Conservation (phyloP, 1,139 yeast genomes). For the Sugiyamaella xylanicola region DNA sequence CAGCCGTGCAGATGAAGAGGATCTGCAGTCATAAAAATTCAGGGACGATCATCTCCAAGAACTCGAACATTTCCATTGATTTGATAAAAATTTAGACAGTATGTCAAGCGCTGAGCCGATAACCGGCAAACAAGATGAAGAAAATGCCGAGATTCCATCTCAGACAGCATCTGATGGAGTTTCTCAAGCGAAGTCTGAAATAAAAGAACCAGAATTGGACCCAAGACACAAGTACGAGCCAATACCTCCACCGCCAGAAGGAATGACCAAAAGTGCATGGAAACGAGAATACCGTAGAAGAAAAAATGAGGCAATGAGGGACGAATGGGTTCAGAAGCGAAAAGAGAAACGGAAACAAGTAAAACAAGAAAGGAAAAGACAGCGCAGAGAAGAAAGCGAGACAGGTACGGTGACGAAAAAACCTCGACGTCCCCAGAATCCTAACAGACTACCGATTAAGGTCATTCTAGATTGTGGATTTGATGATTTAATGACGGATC, state of each 20-base stretch:
- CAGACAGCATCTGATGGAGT: too few relatives aligned
- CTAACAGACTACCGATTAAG: constrained; percentile 24
- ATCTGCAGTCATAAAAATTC: too few relatives aligned
- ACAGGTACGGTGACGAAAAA: constrained; percentile 13
- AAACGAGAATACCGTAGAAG: constrained; percentile 65
- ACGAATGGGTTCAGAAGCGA: constrained; percentile 54
- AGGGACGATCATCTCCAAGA: too few relatives aligned
- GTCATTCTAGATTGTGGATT: constrained; percentile 85
- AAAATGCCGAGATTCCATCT: too few relatives aligned
- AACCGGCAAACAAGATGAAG: too few relatives aligned
- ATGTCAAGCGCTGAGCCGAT: too few relatives aligned
- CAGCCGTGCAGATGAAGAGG: too few relatives aligned
- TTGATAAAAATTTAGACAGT: too few relatives aligned
- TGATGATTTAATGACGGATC: constrained; percentile 82
- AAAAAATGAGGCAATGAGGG: constrained; percentile 67
- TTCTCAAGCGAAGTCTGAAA: neutral
- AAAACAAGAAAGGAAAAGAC: constrained; percentile 37
- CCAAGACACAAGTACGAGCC: constrained; percentile 16
- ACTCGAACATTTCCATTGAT: too few relatives aligned
- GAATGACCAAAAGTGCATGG: constrained; percentile 84
- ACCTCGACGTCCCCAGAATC: constrained; percentile 20
- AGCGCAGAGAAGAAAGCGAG: constrained; percentile 19
- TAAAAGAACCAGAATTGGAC: neutral
- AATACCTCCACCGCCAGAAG: constrained; percentile 61
- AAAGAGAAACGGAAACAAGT: constrained; percentile 50